Conservation (phyloP, 768 basidiomycete genomes). For the Tephrocybe sp. region DNA sequence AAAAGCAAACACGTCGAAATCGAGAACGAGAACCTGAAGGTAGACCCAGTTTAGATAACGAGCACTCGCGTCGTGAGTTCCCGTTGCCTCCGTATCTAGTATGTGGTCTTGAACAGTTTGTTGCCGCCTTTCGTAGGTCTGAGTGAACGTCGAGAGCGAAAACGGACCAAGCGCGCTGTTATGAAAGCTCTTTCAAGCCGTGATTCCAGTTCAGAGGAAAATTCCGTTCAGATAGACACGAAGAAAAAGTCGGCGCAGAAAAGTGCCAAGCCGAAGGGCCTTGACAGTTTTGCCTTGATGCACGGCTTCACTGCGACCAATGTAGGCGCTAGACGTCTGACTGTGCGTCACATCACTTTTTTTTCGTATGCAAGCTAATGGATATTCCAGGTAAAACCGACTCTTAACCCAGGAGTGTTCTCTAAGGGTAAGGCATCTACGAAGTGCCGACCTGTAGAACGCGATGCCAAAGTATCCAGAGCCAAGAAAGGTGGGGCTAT, state of each 20-base stretch:
- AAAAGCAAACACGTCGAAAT: too few species aligned
- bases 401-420: constrained; percentile 52
- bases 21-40: too few species aligned
- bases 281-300: constrained; percentile 60
- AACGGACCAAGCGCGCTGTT: constrained; percentile 55
- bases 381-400: constrained; percentile 39
- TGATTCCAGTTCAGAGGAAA: constrained; percentile 15
- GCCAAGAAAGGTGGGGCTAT: constrained; percentile 24
- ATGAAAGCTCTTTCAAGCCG: constrained; percentile 30
- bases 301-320: constrained; percentile 64
- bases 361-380: neutral
- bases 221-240: constrained; percentile 10
- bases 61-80: constrained; percentile 6
- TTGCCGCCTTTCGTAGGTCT: constrained; percentile 41
- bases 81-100: neutral
- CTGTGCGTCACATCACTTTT: constrained; percentile 34
- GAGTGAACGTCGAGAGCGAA: constrained; percentile 61
- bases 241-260: constrained; percentile 22
- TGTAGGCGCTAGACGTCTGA: constrained; percentile 59
- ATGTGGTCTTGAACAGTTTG: neutral
- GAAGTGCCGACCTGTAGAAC: constrained; percentile 24
- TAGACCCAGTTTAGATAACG: neutral
- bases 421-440: constrained; percentile 62
- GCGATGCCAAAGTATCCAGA: constrained; percentile 13
- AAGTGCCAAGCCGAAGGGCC: constrained; percentile 31